Evolutionary conservation across 2,329 filamentous ascomycete genomes (phyloP).

Genomic region (Colletotrichum tropicicola): DNA sequence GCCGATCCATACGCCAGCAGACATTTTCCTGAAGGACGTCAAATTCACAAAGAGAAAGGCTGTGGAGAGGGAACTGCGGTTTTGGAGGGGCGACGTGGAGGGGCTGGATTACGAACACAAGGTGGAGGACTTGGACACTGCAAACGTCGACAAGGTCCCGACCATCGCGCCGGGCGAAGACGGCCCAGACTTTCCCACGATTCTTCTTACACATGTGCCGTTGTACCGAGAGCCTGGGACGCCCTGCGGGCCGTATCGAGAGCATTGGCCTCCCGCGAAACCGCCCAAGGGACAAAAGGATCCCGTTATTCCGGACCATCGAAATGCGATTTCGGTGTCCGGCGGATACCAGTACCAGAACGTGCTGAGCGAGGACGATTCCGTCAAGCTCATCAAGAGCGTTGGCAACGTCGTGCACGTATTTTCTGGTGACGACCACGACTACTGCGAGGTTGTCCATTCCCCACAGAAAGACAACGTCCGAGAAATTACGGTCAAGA

Average conservation of each 20-base stretch:
- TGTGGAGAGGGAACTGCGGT: conserved; percentile 73
- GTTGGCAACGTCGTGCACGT: conserved; percentile 85
- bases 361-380: conserved; percentile 81
- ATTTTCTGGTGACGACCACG: conserved; percentile 97
- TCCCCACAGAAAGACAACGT: conserved; percentile 71
- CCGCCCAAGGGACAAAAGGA: conserved; percentile 65
- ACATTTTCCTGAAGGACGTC: conserved; percentile 78
- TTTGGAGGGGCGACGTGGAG: conserved; percentile 68
- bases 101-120: conserved; percentile 65
- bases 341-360: conserved; percentile 97
- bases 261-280: conserved; percentile 79
- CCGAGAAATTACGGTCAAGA: conserved; percentile 93
- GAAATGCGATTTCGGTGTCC: conserved; percentile 80
- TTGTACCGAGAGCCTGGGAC: conserved; percentile 84
- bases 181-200: conserved; percentile 77
- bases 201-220: conserved; percentile 91
- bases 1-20: conserved; percentile 78
- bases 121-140: conserved; percentile 62
- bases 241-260: conserved; percentile 86
- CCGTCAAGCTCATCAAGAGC: conserved; percentile 77
- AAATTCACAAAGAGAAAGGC: conserved; percentile 72
- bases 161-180: conserved; percentile 52
- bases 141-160: conserved; percentile 45
- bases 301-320: conserved; percentile 68
- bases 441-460: conserved; percentile 93